Conservation (phyloP, 768 basidiomycete species). For the Clitopilus passeckerianus region DNA sequence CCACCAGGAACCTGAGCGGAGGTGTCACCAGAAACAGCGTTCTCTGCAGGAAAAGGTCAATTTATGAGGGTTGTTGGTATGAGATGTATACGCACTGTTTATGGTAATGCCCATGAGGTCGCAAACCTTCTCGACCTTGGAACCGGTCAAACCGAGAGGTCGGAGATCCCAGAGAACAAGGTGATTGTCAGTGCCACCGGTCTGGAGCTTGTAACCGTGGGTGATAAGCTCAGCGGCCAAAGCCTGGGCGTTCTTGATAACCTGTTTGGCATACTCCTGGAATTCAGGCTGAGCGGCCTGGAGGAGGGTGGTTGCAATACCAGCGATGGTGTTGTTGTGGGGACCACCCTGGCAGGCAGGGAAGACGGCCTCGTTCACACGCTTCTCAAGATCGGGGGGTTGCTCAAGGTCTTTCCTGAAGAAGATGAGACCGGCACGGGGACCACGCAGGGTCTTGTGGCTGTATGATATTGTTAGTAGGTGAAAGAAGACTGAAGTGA, state of each 20-base stretch:
- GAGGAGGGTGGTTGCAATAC: slow-evolving; percentile 85
- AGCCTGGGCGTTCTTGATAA: slow-evolving; percentile 81
- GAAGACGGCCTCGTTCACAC: slow-evolving; percentile 98
- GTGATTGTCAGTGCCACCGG: slow-evolving; percentile 95
- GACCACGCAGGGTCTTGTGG: slow-evolving; percentile 98
- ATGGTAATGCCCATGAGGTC: slow-evolving; percentile 96
- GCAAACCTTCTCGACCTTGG: slow-evolving; percentile 98
- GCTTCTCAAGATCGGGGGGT: slow-evolving; percentile 86
- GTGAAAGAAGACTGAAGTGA: neutral
- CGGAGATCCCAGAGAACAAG: slow-evolving; percentile 97
- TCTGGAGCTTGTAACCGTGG: slow-evolving; percentile 94
- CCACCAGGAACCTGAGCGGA: slow-evolving; percentile 96
- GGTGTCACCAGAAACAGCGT: slow-evolving; percentile 94
- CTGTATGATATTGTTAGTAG: slow-evolving; percentile 26
- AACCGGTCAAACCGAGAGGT: slow-evolving; percentile 93
- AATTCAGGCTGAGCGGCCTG: slow-evolving; percentile 89
- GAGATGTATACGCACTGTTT: slow-evolving; percentile 61
- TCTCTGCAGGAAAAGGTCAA: slow-evolving; percentile 48
- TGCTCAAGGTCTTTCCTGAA: slow-evolving; percentile 90
- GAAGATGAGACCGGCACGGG: slow-evolving; percentile 97
- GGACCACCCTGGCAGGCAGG: slow-evolving; percentile 99
- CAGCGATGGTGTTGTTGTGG: slow-evolving; percentile 98
- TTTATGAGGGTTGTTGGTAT: neutral
- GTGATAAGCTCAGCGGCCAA: slow-evolving; percentile 67
- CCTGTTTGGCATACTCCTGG: slow-evolving; percentile 91